Conservation (phyloP, 345 rosid genomes). For the Populus tremula region DNA sequence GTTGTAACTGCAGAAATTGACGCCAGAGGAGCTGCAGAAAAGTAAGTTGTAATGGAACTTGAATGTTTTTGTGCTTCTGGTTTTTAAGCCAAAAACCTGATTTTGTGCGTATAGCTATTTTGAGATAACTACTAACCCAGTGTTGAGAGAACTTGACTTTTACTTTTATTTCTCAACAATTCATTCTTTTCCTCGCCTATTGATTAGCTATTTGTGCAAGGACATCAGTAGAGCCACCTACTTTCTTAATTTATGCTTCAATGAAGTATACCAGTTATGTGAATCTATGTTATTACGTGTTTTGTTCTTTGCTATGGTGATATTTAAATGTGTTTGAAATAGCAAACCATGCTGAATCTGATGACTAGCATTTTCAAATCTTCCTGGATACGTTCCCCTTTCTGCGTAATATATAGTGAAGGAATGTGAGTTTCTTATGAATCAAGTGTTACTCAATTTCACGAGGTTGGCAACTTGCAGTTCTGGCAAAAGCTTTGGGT, state of each 20-base stretch:
- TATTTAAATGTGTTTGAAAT: not conserved
- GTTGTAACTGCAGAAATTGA: conserved; percentile 55
- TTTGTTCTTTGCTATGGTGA: not conserved
- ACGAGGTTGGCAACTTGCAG: conserved; percentile 40
- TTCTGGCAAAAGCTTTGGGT: conserved; percentile 59
- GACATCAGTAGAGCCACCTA: not conserved
- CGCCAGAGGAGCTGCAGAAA: conserved; percentile 84
- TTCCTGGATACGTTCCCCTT: not conserved
- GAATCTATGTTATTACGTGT: not conserved
- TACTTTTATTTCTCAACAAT: not conserved
- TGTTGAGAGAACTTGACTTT: not conserved
- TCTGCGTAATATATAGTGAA: not conserved
- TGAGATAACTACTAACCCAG: not conserved
- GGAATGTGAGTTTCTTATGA: not conserved
- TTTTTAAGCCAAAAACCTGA: not conserved
- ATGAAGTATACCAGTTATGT: not conserved
- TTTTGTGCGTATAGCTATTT: not conserved
- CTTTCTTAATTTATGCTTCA: not conserved
- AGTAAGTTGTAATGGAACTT: conserved; percentile 37
- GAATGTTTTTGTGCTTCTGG: not conserved
- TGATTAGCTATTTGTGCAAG: not conserved
- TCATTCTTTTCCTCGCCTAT: not conserved
- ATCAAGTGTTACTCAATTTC: not conserved
- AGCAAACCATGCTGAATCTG: not conserved
- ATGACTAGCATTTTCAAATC: not conserved